phyloP scores from a whole-genome alignment of 106 monocot genomes.

The Vanilla planifolia region DNA sequence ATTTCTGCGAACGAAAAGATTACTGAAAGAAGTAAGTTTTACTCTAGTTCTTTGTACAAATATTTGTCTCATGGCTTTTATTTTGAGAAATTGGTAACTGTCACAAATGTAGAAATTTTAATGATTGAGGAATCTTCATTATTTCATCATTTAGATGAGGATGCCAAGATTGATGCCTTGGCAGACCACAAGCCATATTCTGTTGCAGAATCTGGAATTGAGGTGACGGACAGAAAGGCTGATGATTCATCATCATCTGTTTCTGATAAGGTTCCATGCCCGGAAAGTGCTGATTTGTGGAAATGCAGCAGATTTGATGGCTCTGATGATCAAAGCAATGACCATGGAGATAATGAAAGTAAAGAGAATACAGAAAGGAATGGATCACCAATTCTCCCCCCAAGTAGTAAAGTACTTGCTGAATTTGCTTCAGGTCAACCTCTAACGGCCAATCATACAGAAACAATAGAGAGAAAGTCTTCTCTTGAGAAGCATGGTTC shows the following conservation, averaged over 20 bases:
- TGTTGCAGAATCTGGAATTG: constrained; percentile 8
- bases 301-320: constrained; percentile 14
- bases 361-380: constrained; percentile 21
- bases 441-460: constrained; percentile 9
- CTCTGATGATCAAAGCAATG: not conserved
- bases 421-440: constrained; percentile 2
- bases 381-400: not conserved
- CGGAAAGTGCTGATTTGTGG: constrained; percentile 13
- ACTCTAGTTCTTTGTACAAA: constrained; percentile 8
- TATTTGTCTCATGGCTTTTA: constrained; percentile 12
- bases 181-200: constrained; percentile 3
- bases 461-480: constrained; percentile 9
- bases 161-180: not conserved
- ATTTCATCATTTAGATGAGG: constrained; percentile 6
- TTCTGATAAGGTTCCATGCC: constrained; percentile 5
- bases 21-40: constrained; percentile 17
- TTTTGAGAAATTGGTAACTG: not conserved
- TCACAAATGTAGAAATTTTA: constrained; percentile 14
- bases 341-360: not conserved
- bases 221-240: constrained; percentile 1
- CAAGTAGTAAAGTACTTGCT: constrained; percentile 11
- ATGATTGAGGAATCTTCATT: constrained; percentile 6
- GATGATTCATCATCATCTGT: constrained; percentile 5
- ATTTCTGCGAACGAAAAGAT: constrained; percentile 23
- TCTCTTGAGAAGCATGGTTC: constrained; percentile 5